Percentiles rank a stretch among this genome's conserved stretches.
Evolutionary conservation across 1,139 yeast species (phyloP).

Genomic region (Yamadazyma sp.): DNA sequence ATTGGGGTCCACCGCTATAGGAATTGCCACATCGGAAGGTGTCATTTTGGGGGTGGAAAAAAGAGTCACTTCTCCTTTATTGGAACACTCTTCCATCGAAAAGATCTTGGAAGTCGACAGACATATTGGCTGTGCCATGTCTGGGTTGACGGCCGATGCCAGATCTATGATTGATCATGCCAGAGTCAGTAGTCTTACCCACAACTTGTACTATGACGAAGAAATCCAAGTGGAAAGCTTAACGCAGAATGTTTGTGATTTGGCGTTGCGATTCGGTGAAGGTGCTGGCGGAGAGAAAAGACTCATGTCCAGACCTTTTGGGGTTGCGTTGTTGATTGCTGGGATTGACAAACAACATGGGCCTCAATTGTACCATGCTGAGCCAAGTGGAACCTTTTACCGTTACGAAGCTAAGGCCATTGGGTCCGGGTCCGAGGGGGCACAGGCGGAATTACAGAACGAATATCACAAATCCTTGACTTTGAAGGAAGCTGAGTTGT

Average conservation of each 20-base stretch:
- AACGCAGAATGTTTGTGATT: constrained; percentile 95
- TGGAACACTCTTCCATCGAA: constrained; percentile 92
- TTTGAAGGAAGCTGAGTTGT: constrained; percentile 88
- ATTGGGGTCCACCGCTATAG: constrained; percentile 96
- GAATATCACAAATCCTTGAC: constrained; percentile 95
- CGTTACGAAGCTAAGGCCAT: constrained; percentile 98
- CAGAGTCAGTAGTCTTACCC: constrained; percentile 86
- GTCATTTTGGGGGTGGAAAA: constrained; percentile 96
- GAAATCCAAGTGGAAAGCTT: constrained; percentile 89
- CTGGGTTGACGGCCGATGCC: constrained; percentile 98
- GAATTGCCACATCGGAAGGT: constrained; percentile 95
- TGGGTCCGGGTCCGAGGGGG: constrained; percentile 99
- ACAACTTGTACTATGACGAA: constrained; percentile 88
- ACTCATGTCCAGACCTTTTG: constrained; percentile 98
- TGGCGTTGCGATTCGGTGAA: constrained; percentile 96
- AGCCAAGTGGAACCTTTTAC: constrained; percentile 97
- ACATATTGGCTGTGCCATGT: constrained; percentile 98
- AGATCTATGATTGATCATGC: constrained; percentile 99
- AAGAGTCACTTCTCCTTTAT: constrained; percentile 87
- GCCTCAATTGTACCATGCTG: constrained; percentile 97
- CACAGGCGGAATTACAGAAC: constrained; percentile 95
- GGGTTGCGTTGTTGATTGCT: constrained; percentile 95
- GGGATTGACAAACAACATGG: constrained; percentile 93
- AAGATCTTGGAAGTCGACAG: constrained; percentile 92
- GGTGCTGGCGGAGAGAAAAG: constrained; percentile 98